Evolutionary conservation across 164 flowering plant species (phyloP), one percentile per base, ranked within the genome.

Genomic region (Pachysandra terminalis): DNA sequence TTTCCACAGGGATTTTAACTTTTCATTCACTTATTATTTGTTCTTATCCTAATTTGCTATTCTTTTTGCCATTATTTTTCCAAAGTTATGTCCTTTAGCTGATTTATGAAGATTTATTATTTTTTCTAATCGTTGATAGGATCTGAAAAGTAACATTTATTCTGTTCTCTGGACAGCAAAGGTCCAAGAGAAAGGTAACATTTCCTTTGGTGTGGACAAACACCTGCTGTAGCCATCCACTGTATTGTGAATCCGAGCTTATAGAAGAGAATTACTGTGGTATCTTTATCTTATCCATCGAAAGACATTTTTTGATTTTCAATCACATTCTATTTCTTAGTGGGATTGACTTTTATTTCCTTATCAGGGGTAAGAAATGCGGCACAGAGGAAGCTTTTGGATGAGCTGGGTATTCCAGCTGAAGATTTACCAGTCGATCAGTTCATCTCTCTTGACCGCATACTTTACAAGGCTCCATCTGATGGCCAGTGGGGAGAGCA

Each of bases 401-500:
- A 95, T 79, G 97, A 95, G 72, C 88, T 95, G 60, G 99, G 99
- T 59, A 92, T 95, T 70, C 81, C 84, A 41, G 90, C 93, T 63
- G 89, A 86, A 76, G 97, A 92, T 75, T 77, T 90, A 51, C 97
- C 99, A 12, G 94, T 92, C 49, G 90, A 92, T 73, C 76, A 90
- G 78, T 95, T 95, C 76, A 79, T 59, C 5, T 88, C 97, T 1
- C 79, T 95, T 59, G 94, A 97, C 0, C 91, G 96, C 55, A 95
- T 95, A 41, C 85, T 95, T 48, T 95, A 92, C 88, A 89, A 90
- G 81, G 99, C 99, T 21, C 97, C 99, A 59, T 95, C 99, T n/a
- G 96, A 95, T 79, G 99, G 97, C 56, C 92, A 89, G 76, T 95
- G 99, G 99, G 99, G 99, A 6, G 99, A 95, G 76, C 97, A 95